A percentile compares a stretch with the other conserved stretches of the same genome.
phyloP scores from a whole-genome alignment of 345 rosid species.

The Gossypium bickii region DNA sequence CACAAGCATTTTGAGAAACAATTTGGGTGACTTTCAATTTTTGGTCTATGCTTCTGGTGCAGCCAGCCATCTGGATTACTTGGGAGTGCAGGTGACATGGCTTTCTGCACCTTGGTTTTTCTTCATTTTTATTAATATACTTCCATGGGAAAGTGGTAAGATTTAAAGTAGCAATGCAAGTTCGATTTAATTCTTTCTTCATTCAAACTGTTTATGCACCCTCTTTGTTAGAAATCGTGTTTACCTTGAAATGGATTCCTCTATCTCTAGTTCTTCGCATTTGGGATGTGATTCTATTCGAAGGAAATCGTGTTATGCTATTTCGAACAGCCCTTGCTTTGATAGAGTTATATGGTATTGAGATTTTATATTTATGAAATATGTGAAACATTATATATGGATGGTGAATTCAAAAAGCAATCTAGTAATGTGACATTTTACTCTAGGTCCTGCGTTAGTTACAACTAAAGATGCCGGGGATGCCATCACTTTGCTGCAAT shows the following conservation, averaged over 20 bases:
- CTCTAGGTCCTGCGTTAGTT: constrained; percentile 78
- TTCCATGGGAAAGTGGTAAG: constrained; percentile 99
- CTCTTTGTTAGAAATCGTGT: not conserved
- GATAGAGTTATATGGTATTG: constrained; percentile 83
- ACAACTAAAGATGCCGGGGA: constrained; percentile 91
- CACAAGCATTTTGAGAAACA: constrained; percentile 23
- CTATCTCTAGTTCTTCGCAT: constrained; percentile 74
- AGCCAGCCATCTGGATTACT: constrained; percentile 99
- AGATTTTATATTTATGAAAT: constrained; percentile 8
- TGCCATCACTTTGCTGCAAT: constrained; percentile 77
- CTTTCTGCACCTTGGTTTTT: constrained; percentile 96
- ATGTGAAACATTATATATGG: constrained; percentile 14
- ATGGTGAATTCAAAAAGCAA: constrained; percentile 4
- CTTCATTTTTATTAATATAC: constrained; percentile 86
- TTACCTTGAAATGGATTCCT: constrained; percentile 14
- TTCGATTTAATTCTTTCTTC: not conserved
- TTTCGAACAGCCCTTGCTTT: constrained; percentile 92
- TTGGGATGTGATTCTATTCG: constrained; percentile 95
- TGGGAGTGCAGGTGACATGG: constrained; percentile 99
- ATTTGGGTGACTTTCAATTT: constrained; percentile 40
- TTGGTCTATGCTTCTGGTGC: constrained; percentile 56
- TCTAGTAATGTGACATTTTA: constrained; percentile 17
- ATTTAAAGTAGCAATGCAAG: constrained; percentile 10
- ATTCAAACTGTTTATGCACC: not conserved
- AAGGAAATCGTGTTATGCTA: constrained; percentile 93